Evolutionary conservation across 139 green algal species (phyloP).

Genomic region (Pycnococcus provasolii): DNA sequence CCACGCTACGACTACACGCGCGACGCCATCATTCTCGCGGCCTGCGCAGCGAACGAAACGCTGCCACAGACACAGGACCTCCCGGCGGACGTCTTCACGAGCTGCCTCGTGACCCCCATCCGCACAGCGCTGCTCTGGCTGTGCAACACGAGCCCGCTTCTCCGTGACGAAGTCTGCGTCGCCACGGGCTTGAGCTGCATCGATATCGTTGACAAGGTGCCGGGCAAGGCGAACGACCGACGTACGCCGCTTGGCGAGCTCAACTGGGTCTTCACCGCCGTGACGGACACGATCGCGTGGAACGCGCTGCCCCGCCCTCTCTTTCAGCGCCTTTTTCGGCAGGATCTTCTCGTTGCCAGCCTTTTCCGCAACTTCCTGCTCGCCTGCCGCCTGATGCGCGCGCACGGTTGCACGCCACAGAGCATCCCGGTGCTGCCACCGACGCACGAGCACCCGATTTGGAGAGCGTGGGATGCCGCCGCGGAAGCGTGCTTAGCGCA

Average conservation of each 20-base stretch:
- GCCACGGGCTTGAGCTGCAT: too few species aligned
- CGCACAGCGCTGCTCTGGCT: conserved; percentile 89
- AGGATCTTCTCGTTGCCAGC: conserved; percentile 90
- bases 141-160: conserved; percentile 26
- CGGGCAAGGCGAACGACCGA: conserved; percentile 69
- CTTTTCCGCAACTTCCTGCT: conserved; percentile 98
- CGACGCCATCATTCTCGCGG: conserved; percentile 82
- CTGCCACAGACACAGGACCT: conserved; percentile 82
- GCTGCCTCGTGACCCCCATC: conserved; percentile 96
- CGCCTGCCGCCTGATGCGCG: conserved; percentile 88
- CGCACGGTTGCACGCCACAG: conserved; percentile 66
- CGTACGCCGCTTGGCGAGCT: conserved; percentile 97
- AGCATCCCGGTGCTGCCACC: conserved; percentile 77
- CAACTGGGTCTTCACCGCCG: conserved; percentile 99
- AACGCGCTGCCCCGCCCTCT: conserved; percentile 85
- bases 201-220: conserved; percentile 69
- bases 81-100: conserved; percentile 91
- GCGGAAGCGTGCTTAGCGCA: conserved; percentile 92
- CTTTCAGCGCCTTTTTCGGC: conserved; percentile 95
- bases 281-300: conserved; percentile 99
- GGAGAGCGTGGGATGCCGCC: conserved; percentile 90
- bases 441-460: conserved; percentile 93
- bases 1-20: background rate
- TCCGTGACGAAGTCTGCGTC: conserved; percentile 58
- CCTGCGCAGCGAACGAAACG: conserved; percentile 72